Base-by-base conservation (phyloP, 495 filamentous ascomycete species). In the Lasiosphaeris hirsuta region DNA sequence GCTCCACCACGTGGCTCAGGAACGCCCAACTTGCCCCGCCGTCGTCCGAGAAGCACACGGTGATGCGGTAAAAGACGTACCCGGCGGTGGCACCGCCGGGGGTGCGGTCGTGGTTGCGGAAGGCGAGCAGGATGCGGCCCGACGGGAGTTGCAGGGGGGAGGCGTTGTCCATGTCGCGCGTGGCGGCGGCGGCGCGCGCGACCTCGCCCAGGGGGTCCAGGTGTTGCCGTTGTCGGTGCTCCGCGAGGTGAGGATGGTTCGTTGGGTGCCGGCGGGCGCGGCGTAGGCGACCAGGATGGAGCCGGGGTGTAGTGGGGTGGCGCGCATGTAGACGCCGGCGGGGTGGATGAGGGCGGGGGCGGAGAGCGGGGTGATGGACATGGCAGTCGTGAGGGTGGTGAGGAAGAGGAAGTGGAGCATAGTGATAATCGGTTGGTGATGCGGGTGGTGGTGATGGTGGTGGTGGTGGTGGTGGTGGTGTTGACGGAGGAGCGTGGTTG, bases 161-260 rank as follows among this genome's bases (percentile, higher is more conserved):
- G 59, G 78, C 73, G 63, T 87, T 87, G 67, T 86, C 84, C 37
- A 84, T 69, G 57, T 87, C 84, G 33, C 73, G 73, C 4, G 73
- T 68, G 17, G 67, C 63, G 1, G 63, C 58, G 54, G 69, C 50
- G 37, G 50, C 51, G 0, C 61, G 64, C 59, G 58, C 66, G 9
- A 71, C 70, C 41, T 67, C 65, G 10, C 78, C 76, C 9, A 59
- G n/a, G 19, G 39, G 14, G 48, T 56, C 76, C 78, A 82, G 17
- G 77, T 73, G 15, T 42, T 45, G 30, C 75, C 77, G 34, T 61
- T 58, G 69, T 81, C 63, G 42, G 67, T 75, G 11, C 73, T 78
- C 11, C 51, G 59, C 3, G 71, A 64, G 1, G 69, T 60, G 30
- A 63, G 68, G 30, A 81, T 54, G 51, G 72, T 61, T 6, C 38